A percentile compares a stretch with the other conserved stretches of the same genome.
These are phyloP conservation scores for Geranomyces michiganensis DNA, from an alignment of 192 early-diverging fungal species.

Conservation along the genomic window DNA sequence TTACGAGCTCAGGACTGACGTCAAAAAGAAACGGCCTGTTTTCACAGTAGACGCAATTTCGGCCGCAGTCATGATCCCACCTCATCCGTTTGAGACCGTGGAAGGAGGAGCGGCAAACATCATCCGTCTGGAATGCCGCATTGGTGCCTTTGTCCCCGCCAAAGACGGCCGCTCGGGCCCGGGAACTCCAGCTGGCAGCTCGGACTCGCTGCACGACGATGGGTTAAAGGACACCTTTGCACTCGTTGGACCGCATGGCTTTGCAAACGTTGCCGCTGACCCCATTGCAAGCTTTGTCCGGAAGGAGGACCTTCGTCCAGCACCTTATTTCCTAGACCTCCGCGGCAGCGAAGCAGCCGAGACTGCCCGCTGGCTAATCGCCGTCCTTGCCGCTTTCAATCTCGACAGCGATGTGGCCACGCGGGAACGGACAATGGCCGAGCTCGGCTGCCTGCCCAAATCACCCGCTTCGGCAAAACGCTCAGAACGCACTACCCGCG, in stretches of 20 bases:
- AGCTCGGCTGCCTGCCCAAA: neutral
- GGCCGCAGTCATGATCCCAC: slow-evolving; percentile 19
- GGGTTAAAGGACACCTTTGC: slow-evolving; percentile 11
- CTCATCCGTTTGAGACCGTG: slow-evolving; percentile 19
- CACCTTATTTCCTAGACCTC: slow-evolving; percentile 26
- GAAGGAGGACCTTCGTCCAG: slow-evolving; percentile 27
- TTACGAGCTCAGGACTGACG: slow-evolving; percentile 40
- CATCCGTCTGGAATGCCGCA: slow-evolving; percentile 26
- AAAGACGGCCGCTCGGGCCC: slow-evolving; percentile 2
- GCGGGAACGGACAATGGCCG: slow-evolving; percentile 17
- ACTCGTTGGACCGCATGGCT: slow-evolving; percentile 21
- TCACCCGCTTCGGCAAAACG: neutral
- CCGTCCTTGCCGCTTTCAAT: slow-evolving; percentile 33
- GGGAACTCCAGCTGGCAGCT: neutral
- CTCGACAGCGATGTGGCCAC: slow-evolving; percentile 29
- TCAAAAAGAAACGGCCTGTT: slow-evolving; percentile 39
- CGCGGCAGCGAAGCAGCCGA: slow-evolving; percentile 10
- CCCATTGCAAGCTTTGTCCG: slow-evolving; percentile 18
- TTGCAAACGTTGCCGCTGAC: slow-evolving; percentile 3
- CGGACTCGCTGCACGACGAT: neutral
- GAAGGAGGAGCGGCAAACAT: slow-evolving; percentile 11
- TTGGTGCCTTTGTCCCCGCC: neutral
- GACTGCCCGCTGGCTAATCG: slow-evolving; percentile 35
- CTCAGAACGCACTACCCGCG: neutral
- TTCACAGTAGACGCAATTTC: slow-evolving; percentile 34